A percentile compares a stretch with the other conserved stretches of the same genome.
Conservation (phyloP, 768 basidiomycete genomes). For the Leucocoprinus sp. region DNA sequence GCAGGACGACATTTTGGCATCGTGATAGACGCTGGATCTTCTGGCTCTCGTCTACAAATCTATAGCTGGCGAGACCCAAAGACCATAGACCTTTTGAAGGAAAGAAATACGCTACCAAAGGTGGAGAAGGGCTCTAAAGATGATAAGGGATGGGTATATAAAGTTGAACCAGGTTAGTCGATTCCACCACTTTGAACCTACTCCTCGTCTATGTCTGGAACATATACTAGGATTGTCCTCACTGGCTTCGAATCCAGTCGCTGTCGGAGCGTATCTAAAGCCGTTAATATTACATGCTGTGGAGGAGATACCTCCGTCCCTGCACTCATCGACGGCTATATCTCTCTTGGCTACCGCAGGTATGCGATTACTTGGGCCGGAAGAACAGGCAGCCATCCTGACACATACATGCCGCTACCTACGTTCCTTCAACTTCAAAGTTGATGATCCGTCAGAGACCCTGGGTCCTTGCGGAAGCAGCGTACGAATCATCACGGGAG, state of each 20-base stretch:
- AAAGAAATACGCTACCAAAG: conserved; percentile 57
- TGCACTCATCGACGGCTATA: conserved; percentile 78
- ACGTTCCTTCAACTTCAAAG: conserved; percentile 60
- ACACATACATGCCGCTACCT: conserved; percentile 72
- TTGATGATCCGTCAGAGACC: conserved; percentile 49
- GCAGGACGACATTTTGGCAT: conserved; percentile 79
- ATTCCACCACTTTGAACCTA: neutral
- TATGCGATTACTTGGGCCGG: conserved; percentile 77
- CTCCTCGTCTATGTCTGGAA: neutral
- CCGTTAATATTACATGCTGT: conserved; percentile 82
- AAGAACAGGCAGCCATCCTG: conserved; percentile 68
- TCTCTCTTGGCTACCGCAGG: conserved; percentile 96
- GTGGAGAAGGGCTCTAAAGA: conserved; percentile 86
- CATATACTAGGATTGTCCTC: conserved; percentile 73
- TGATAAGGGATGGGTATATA: conserved; percentile 81
- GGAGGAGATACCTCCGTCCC: conserved; percentile 76
- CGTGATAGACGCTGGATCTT: conserved; percentile 98
- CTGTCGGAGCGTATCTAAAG: conserved; percentile 65
- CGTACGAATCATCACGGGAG: conserved; percentile 91
- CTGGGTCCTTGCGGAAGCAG: conserved; percentile 86
- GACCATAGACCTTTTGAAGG: conserved; percentile 37
- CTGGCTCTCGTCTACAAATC: conserved; percentile 91
- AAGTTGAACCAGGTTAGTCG: conserved; percentile 86
- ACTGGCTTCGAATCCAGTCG: conserved; percentile 59
- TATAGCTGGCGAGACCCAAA: conserved; percentile 93